These are phyloP conservation scores for Andrographis paniculata DNA, from an alignment of 305 asterid genomes.

Conservation along the genomic window DNA sequence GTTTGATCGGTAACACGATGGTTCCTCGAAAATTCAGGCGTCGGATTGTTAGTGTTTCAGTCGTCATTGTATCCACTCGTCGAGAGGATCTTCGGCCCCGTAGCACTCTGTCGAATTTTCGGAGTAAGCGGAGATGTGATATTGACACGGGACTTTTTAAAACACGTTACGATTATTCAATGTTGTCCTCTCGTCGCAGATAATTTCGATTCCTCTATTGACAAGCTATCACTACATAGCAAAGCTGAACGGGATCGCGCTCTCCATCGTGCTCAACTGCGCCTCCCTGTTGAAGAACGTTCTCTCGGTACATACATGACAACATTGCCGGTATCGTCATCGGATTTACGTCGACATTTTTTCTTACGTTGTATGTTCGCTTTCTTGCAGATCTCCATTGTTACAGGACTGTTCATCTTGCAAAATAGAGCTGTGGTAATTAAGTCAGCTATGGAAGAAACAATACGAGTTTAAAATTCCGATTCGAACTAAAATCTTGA, in stretches of 20 bases:
- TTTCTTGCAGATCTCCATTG: slow-evolving; percentile 53
- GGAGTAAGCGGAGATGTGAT: too few relatives aligned
- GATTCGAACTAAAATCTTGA: not conserved
- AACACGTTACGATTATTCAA: slow-evolving; percentile 1
- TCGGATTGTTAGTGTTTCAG: slow-evolving; percentile 73
- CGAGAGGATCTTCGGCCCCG: slow-evolving; percentile 66
- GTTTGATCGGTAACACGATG: slow-evolving; percentile 1
- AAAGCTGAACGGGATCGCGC: slow-evolving; percentile 62
- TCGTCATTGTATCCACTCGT: slow-evolving; percentile 46
- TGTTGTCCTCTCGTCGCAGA: slow-evolving; percentile 30
- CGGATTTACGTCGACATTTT: not conserved
- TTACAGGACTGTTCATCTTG: slow-evolving; percentile 66
- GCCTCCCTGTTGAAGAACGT: slow-evolving; percentile 60
- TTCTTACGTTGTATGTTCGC: not conserved
- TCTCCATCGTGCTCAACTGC: slow-evolving; percentile 40
- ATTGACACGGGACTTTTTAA: too few relatives aligned
- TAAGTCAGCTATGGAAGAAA: slow-evolving; percentile 5
- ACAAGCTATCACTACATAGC: slow-evolving; percentile 79
- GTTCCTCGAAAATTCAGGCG: slow-evolving; percentile 43
- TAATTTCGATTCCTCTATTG: slow-evolving; percentile 54
- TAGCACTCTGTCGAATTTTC: slow-evolving; percentile 42
- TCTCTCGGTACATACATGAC: slow-evolving; percentile 29
- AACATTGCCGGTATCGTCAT: not conserved
- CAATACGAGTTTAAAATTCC: not conserved
- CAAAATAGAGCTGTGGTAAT: slow-evolving; percentile 92